These are phyloP conservation scores for Paramecium caudatum DNA, from an alignment of 73 alveolate genomes.

Conservation along the genomic window DNA sequence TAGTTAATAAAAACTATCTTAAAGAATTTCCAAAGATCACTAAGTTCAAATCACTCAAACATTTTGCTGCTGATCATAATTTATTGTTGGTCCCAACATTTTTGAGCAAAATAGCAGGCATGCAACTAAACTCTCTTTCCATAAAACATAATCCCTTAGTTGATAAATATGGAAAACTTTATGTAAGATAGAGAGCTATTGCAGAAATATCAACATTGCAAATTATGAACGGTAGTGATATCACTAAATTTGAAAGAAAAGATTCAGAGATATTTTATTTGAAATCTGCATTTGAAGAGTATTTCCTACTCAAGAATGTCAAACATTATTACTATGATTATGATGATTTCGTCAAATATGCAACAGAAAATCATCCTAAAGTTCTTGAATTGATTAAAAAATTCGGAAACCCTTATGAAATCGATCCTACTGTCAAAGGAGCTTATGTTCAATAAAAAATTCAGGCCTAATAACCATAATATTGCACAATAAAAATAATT, in stretches of 20 bases:
- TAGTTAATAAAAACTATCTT: conserved; percentile 79
- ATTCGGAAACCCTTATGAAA: conserved; percentile 83
- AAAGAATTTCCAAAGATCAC: conserved; percentile 64
- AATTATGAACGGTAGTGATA: conserved; percentile 78
- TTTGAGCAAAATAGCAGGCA: neutral
- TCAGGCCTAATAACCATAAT: neutral
- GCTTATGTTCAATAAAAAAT: neutral
- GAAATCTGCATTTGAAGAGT: conserved; percentile 81
- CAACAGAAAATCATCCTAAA: conserved; percentile 77
- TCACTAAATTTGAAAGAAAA: conserved; percentile 80
- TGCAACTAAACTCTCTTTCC: neutral
- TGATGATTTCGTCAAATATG: conserved; percentile 74
- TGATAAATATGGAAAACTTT: conserved; percentile 68
- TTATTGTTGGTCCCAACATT: neutral
- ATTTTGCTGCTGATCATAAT: conserved; percentile 50
- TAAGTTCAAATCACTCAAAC: neutral
- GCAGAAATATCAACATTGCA: conserved; percentile 75
- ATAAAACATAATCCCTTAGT: conserved; percentile 80
- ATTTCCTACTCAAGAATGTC: conserved; percentile 71
- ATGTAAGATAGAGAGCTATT: conserved; percentile 73
- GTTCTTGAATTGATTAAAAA: conserved; percentile 76
- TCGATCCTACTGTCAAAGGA: conserved; percentile 69
- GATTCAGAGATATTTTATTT: conserved; percentile 81
- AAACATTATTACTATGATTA: conserved; percentile 73
- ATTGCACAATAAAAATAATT: conserved; percentile 7